Evolutionary conservation across 78 protist species (phyloP), one percentile per base, ranked within the genome.

Genomic region (Bigelowiella natans): DNA sequence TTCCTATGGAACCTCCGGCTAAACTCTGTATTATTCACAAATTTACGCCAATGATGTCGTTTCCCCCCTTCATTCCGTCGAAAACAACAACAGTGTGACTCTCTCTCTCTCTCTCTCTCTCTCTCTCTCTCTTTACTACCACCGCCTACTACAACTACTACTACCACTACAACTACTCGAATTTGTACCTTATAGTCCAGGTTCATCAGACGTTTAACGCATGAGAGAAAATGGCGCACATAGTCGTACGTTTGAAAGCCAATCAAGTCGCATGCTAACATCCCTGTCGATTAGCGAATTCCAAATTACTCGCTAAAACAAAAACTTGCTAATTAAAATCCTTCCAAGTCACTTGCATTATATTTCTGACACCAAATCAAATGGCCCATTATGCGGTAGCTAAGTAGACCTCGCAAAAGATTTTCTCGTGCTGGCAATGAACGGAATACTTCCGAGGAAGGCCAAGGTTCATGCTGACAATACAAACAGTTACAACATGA

Each of bases 181-280:
- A 51, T 7, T 18, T 26, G 7, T 18, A 51, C 73, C 73, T 83
- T 83, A 28, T 83, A 83, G 86, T 7, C 37, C 40, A 87, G 2
- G 11, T 87, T 39, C 38, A 87, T 2, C 3, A 87, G 26, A 2
- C 89, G 3, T 28, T 7, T 87, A 40, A 37, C 31, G 28, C 40
- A 31, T 29, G 89, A 87, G 2, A 87, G 37, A 39, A 87, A 87
- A 87, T 87, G 89, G 3, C 89, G 18, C 2, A 31, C 89, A 39
- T 87, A 87, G 36, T 87, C 89, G 64, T 40, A 87, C 2, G 89
- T 87, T 18, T 87, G 89, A 87, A 87, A 87, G 38, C 89, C 89
- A 2, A 87, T 87, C 7, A 87, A 2, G 11, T 87, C 89, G 28
- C 83, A 87, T 18, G 87, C 87, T 18, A 85, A 18, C 87, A 85